Conservation (phyloP, 1,284 basidiomycete species). For the Inonotus hispidus region DNA sequence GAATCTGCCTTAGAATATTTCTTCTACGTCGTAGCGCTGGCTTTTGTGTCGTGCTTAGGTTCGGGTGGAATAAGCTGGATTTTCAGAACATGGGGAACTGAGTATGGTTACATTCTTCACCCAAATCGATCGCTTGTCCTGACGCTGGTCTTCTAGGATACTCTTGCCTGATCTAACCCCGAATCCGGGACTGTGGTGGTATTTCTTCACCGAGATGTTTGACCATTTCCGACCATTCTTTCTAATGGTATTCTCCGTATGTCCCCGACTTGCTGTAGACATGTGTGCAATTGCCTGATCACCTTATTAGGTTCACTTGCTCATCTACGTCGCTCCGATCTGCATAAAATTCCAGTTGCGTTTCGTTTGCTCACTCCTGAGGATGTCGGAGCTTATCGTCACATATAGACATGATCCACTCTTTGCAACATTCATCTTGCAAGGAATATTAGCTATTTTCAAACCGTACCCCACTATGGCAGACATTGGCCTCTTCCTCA, state of each 20-base stretch:
- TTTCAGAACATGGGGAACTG: conserved; percentile 75
- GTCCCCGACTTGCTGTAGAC: conserved; percentile 24
- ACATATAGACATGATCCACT: conserved; percentile 72
- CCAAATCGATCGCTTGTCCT: neutral
- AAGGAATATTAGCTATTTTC: conserved; percentile 80
- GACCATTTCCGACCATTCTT: conserved; percentile 97
- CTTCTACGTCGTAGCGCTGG: conserved; percentile 44
- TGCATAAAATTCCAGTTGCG: conserved; percentile 76
- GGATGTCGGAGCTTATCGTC: neutral
- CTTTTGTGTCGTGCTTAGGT: conserved; percentile 44
- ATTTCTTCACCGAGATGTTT: conserved; percentile 99
- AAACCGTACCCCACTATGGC: conserved; percentile 91
- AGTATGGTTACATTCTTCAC: conserved; percentile 45
- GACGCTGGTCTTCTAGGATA: conserved; percentile 37
- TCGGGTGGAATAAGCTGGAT: conserved; percentile 65
- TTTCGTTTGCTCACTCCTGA: neutral
- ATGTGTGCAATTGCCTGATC: neutral
- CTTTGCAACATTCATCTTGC: conserved; percentile 72
- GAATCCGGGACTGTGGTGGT: conserved; percentile 96
- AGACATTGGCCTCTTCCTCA: conserved; percentile 83
- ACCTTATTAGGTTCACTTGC: conserved; percentile 68
- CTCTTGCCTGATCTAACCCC: conserved; percentile 85
- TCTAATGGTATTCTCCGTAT: conserved; percentile 89
- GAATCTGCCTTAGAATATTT: conserved; percentile 45
- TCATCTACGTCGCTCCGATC: conserved; percentile 81